A percentile compares a stretch with the other conserved stretches of the same genome.
Evolutionary conservation across 129 eudicot species (phyloP).

Genomic region (Lactuca sativa): DNA sequence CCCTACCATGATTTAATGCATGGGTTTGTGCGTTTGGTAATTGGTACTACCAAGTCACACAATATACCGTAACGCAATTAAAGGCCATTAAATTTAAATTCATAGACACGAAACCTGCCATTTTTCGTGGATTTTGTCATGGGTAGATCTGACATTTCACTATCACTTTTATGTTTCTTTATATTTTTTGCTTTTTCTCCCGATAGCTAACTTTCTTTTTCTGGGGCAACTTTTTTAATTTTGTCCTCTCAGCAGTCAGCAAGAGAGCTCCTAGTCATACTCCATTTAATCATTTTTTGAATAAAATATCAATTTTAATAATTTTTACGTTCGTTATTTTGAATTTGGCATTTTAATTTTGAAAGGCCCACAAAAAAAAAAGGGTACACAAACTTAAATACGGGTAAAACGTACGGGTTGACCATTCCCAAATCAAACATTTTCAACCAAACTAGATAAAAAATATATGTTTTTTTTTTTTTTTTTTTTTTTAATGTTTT

Average conservation of each 20-base stretch:
- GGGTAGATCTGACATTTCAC: conserved; percentile 20
- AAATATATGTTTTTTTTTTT: too few species aligned
- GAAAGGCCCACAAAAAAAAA: neutral
- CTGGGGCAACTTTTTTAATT: conserved; percentile 1
- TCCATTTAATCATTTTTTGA: conserved; percentile 1
- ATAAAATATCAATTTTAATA: neutral
- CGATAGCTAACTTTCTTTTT: neutral
- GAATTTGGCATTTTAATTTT: neutral
- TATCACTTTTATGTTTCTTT: conserved; percentile 15
- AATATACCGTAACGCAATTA: conserved; percentile 31
- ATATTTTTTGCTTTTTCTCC: conserved; percentile 5
- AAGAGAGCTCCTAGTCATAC: neutral
- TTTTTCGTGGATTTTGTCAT: conserved; percentile 27
- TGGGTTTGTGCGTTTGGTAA: conserved; percentile 19
- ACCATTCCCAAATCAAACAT: neutral
- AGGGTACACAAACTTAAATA: neutral
- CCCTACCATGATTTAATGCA: conserved; percentile 33
- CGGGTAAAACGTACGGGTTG: neutral
- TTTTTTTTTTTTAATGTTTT: neutral
- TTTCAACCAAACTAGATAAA: neutral
- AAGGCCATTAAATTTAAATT: conserved; percentile 21
- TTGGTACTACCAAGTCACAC: conserved; percentile 34
- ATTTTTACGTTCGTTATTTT: neutral
- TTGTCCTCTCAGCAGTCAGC: conserved; percentile 10
- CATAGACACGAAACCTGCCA: conserved; percentile 22